A percentile compares a stretch with the other conserved stretches of the same genome.
phyloP scores from a whole-genome alignment of 805 yeast species.

The Saccharomycopsis schoenii region DNA sequence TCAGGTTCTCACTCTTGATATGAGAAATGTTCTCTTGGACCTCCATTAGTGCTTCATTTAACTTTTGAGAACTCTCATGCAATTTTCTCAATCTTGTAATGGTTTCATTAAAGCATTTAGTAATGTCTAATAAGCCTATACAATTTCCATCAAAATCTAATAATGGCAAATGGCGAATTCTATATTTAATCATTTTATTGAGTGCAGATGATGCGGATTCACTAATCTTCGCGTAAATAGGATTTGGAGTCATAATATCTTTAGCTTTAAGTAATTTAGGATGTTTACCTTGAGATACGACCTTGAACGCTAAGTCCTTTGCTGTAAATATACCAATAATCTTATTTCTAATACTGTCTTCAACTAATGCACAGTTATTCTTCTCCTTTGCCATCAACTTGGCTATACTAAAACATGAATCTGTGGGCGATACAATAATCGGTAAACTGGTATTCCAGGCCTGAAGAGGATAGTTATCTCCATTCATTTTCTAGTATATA shows the following conservation, averaged over 20 bases:
- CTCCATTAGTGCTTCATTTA: constrained; percentile 24
- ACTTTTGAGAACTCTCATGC: constrained; percentile 29
- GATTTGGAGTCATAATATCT: constrained; percentile 32
- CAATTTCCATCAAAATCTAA: constrained; percentile 27
- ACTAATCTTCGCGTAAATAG: constrained; percentile 27
- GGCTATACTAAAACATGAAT: constrained; percentile 27
- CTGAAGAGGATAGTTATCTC: constrained; percentile 5
- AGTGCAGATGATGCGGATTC: constrained; percentile 35
- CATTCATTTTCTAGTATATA: background rate
- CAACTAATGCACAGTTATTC: constrained; percentile 34
- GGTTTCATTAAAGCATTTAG: constrained; percentile 38
- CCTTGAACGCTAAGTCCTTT: constrained; percentile 37
- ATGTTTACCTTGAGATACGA: constrained; percentile 26
- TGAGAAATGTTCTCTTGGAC: constrained; percentile 25
- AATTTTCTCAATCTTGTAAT: constrained; percentile 34
- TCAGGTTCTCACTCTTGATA: constrained; percentile 15
- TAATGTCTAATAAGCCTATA: constrained; percentile 36
- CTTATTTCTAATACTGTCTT: constrained; percentile 22
- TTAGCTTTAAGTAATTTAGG: constrained; percentile 25
- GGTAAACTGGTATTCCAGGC: constrained; percentile 28
- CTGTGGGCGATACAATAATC: constrained; percentile 27
- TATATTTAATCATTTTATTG: constrained; percentile 31
- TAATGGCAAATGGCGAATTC: constrained; percentile 36
- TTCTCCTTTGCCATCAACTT: constrained; percentile 30
- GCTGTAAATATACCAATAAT: constrained; percentile 36